Percentiles rank a stretch among this genome's conserved stretches.
These are phyloP conservation scores for Mycena kentingensis DNA, from an alignment of 768 basidiomycete species.

Conservation along the genomic window DNA sequence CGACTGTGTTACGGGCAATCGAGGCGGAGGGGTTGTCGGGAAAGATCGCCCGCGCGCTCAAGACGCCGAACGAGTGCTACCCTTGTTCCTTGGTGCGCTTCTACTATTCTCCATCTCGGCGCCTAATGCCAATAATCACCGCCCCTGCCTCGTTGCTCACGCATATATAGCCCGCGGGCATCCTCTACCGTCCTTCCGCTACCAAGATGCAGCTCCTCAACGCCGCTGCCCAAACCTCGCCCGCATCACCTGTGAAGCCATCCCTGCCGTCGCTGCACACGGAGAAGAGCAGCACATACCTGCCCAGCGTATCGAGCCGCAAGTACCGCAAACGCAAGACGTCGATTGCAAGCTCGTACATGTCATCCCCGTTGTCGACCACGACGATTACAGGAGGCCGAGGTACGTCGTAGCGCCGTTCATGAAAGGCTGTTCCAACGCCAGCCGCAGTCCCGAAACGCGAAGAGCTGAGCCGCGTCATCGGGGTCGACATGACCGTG, in stretches of 20 bases:
- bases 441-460: constrained; percentile 15
- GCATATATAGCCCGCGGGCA: constrained; percentile 17
- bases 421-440: too few species aligned
- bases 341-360: constrained; percentile 5
- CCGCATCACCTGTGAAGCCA: neutral
- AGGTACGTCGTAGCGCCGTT: neutral
- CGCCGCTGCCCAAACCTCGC: neutral
- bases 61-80: neutral
- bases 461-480: constrained; percentile 22
- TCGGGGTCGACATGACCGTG: constrained; percentile 24
- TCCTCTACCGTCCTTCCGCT: constrained; percentile 19
- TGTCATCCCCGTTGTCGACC: constrained; percentile 5
- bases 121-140: too few species aligned
- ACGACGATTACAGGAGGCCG: neutral
- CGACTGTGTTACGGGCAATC: constrained; percentile 3
- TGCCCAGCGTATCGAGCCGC: constrained; percentile 12
- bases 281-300: constrained; percentile 8
- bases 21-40: neutral
- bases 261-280: neutral
- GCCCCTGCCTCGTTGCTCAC: too few species aligned
- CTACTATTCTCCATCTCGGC: too few species aligned
- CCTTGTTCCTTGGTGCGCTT: too few species aligned
- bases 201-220: constrained; percentile 14
- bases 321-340: constrained; percentile 5
- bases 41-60: too few species aligned